Base-by-base conservation (phyloP, 2,329 filamentous ascomycete genomes). In the Paraphaeosphaeria minitans region DNA sequence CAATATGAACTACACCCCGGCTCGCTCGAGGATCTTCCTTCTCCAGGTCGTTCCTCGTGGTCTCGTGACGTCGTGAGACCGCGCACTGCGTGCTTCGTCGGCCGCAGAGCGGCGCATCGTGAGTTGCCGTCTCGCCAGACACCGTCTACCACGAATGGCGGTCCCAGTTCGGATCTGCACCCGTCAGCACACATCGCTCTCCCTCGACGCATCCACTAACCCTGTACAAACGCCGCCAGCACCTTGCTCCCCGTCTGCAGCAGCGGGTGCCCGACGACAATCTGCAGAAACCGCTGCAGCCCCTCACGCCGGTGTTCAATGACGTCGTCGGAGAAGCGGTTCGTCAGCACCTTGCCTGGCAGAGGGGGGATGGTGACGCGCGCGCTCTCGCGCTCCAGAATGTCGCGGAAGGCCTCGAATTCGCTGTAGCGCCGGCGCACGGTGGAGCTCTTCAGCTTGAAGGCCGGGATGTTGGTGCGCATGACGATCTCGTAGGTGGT, bases 401-500 rank as follows among this genome's bases (percentile, higher is more conserved):
- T 96, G 79, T 99, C 95, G 75, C 95, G 91, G 79, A 99, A 99
- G 81, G 97, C 94, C 81, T 99, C 95, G 77, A 99, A 99, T 79
- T 99, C 95, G 57, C 90, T 95, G 83, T 99, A 99, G 53, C 95
- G 92, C 63, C 95, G 89, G 68, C 93, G 92, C 62, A 99, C 95
- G 68, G 88, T 87, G 65, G 89, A 93, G 76, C 78, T 77, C 65
- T 93, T 92, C 70, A 97, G 88, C 83, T 98, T 98, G 86, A 99
- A 99, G 70, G 95, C 93, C 58, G 95, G 95, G 75, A 99, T 99
- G 82, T 99, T 99, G 80, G 95, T 99, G 71, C 91, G 89, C 83
- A 95, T 97, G 70, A 96, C 86, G 75, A 99, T 97, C 80, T 98
- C 93, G 84, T 98, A 99, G 80, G 96, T 95, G 55, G 95, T 99